Evolutionary conservation across 2,329 filamentous ascomycete genomes (phyloP), one percentile per base, ranked within the genome.

Genomic region (Aureobasidium melanogenum): DNA sequence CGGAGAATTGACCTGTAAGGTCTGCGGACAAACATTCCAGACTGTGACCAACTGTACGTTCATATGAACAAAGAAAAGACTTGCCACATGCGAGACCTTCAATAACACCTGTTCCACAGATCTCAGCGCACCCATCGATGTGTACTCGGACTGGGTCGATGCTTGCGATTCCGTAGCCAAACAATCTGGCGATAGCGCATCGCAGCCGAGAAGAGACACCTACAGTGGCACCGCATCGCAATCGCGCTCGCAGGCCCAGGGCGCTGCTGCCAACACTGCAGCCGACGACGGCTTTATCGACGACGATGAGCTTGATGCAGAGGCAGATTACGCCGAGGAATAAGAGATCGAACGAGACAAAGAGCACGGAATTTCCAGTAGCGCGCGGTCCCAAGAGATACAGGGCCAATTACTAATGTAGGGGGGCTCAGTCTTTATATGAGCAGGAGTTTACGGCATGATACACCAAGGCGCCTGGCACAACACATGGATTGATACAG

Each of bases 141-240:
- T 99, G 8, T 99, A 99, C 72, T 89, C 90, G 36, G 94, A 97
- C 74, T 99, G 94, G 94, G 90, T 99, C 65, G 94, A 99, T 76
- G 94, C 94, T n/a, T 89, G 87, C 71, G 87, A 90, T 70, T 80
- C 84, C 6, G 86, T 89, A 54, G 86, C 86, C 17, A 86, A 88
- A 69, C 80, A 77, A 19, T 76, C 73, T 15, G 74, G 71, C 24
- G 69, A 68, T 19, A 70, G 62, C 32, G 64, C 64, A 38, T 64
- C 61, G 46, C 51, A 56, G 52, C 43, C 50, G 63, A 32, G 60
- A 47, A 46, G 46, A 44, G 57, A 59, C 58, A 28, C 39, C 28
- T 60, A 62, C 51, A 64, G 28, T 26, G 58, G 44, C 38, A 60
- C 58, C 14, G 57, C 50, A 15, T 38, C 64, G 6, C 60, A 66